Conservation (phyloP, 345 rosid genomes). For the Lepidium didymum region DNA sequence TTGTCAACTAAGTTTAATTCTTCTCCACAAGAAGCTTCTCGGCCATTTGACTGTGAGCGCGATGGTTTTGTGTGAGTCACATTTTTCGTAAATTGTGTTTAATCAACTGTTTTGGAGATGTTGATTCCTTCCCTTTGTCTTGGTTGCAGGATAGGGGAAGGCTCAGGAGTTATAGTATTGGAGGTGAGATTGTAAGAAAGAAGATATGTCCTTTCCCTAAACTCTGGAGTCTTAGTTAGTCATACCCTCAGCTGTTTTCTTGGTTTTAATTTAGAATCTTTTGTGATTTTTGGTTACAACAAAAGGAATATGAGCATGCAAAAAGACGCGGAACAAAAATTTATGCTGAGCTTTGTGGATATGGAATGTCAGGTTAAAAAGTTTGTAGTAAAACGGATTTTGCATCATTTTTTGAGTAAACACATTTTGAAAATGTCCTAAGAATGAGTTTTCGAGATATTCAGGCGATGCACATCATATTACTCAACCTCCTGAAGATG, state of each 20-base stretch:
- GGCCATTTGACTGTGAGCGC: constrained; percentile 85
- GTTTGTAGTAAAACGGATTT: background rate
- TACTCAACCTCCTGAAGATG: constrained; percentile 85
- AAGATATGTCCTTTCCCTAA: background rate
- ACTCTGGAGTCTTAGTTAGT: background rate
- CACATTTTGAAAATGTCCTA: background rate
- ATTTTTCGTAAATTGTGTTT: background rate
- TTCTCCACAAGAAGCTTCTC: constrained; percentile 77
- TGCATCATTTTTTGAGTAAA: background rate
- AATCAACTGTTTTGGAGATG: background rate
- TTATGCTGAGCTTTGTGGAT: constrained; percentile 90
- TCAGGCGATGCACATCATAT: constrained; percentile 93
- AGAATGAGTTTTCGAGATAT: constrained; percentile 12
- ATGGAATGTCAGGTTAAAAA: constrained; percentile 91
- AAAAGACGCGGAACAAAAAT: constrained; percentile 74
- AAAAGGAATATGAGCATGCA: constrained; percentile 93
- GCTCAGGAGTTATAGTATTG: constrained; percentile 73
- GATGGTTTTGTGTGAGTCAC: constrained; percentile 96
- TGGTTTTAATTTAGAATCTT: background rate
- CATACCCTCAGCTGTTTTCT: background rate
- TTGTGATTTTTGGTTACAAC: constrained; percentile 11
- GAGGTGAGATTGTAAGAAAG: constrained; percentile 53
- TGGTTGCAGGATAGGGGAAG: constrained; percentile 87
- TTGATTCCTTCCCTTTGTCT: constrained; percentile 9
- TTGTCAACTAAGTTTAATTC: constrained; percentile 74